Evolutionary conservation across 1,284 basidiomycete species (phyloP).

Genomic region (Microstroma glucosiphilum): DNA sequence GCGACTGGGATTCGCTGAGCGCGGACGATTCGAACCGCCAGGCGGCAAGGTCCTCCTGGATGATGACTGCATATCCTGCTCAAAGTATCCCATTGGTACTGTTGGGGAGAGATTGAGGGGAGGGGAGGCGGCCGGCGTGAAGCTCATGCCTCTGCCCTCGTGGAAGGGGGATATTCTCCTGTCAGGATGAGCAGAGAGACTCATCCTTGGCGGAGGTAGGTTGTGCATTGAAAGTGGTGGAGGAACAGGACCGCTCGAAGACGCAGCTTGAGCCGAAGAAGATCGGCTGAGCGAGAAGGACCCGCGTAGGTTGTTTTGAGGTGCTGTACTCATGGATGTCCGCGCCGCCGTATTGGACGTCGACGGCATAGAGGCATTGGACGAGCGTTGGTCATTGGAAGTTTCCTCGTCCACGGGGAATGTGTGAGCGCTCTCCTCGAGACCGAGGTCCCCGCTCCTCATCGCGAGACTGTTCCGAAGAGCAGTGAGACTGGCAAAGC

Average conservation of each 20-base stretch:
- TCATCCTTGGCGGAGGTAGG: neutral
- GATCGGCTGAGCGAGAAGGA: neutral
- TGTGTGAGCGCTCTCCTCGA: conserved; percentile 3
- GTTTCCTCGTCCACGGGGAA: neutral
- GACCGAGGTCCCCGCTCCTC: conserved; percentile 5
- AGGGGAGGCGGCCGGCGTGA: conserved; percentile 1
- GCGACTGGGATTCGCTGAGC: neutral
- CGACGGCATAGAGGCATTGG: neutral
- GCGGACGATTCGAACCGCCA: neutral
- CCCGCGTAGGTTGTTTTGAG: neutral
- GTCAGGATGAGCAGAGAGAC: neutral
- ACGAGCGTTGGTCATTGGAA: neutral
- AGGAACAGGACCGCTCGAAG: neutral
- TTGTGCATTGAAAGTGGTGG: neutral
- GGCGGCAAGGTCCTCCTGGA: neutral
- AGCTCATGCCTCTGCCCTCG: conserved; percentile 1
- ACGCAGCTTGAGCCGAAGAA: neutral
- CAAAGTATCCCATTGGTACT: neutral
- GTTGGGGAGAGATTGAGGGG: neutral
- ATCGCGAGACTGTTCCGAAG: neutral
- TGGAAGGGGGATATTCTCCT: conserved; percentile 3
- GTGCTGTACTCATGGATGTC: neutral
- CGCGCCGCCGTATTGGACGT: neutral
- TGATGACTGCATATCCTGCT: neutral
- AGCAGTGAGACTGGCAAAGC: conserved; percentile 5